phyloP scores from a whole-genome alignment of 306 rosid genomes.

The Styphnolobium japonicum region DNA sequence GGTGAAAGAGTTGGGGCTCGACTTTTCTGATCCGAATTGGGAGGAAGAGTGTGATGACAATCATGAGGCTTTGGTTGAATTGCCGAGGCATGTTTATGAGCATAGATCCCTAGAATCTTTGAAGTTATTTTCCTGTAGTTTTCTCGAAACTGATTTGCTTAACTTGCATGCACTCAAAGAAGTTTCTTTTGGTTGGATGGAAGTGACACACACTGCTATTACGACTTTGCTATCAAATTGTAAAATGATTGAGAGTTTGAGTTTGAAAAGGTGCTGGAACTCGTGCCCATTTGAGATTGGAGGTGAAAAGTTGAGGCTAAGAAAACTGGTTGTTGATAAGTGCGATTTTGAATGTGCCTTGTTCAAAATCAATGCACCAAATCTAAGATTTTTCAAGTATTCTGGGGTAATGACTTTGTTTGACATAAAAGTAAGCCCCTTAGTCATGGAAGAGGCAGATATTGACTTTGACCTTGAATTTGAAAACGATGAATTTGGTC shows the following conservation, averaged over 20 bases:
- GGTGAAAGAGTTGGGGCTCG: constrained; percentile 8
- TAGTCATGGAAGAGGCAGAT: not conserved
- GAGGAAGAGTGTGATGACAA: not conserved
- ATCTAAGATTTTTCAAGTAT: not conserved
- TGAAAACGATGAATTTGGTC: not conserved
- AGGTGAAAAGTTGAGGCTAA: not conserved
- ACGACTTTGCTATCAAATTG: not conserved
- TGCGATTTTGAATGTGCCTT: not conserved
- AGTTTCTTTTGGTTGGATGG: not conserved
- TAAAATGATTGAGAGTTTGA: not conserved
- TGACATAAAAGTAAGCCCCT: not conserved
- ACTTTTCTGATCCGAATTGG: constrained; percentile 12
- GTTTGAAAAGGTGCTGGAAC: not conserved
- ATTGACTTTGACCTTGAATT: not conserved
- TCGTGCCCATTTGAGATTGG: not conserved
- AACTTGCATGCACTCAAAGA: not conserved
- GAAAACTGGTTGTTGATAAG: not conserved
- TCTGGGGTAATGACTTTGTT: not conserved
- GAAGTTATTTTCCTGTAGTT: not conserved
- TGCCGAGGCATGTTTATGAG: not conserved
- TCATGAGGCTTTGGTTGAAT: not conserved
- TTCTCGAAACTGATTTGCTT: not conserved
- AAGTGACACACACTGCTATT: not conserved
- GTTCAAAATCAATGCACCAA: constrained; percentile 9
- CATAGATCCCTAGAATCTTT: not conserved